phyloP scores from a whole-genome alignment of 495 filamentous ascomycete species.

The Neurospora africana region DNA sequence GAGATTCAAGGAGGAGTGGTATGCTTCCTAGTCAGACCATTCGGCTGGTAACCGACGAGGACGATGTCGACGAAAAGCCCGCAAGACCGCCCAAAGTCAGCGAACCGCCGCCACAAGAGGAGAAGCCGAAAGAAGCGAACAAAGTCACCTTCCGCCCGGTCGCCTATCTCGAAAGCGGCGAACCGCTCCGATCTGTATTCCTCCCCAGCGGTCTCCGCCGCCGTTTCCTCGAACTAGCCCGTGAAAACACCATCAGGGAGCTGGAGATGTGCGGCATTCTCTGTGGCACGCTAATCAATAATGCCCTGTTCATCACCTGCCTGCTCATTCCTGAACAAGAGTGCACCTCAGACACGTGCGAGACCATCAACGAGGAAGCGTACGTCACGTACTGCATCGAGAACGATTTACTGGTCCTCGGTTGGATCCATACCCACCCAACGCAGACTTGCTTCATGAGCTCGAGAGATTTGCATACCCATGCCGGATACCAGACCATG shows the following conservation, averaged over 20 bases:
- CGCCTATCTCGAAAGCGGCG: conserved; percentile 80
- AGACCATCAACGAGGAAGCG: conserved; percentile 72
- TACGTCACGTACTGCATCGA: conserved; percentile 80
- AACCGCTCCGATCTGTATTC: conserved; percentile 76
- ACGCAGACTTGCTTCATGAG: conserved; percentile 98
- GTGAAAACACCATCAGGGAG: conserved; percentile 64
- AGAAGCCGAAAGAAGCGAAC: conserved; percentile 17
- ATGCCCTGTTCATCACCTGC: conserved; percentile 80
- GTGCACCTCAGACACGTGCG: conserved; percentile 84
- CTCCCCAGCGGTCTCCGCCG: conserved; percentile 64
- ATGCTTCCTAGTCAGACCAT: neutral
- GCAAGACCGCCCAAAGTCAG: neutral
- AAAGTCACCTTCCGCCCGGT: conserved; percentile 66
- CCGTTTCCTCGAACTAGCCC: conserved; percentile 60
- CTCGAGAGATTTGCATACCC: conserved; percentile 85
- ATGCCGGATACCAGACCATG: conserved; percentile 87
- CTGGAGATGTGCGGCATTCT: conserved; percentile 93
- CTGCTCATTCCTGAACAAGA: conserved; percentile 87
- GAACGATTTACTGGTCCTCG: conserved; percentile 78
- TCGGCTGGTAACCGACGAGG: neutral
- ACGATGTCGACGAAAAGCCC: neutral
- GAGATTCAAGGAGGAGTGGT: neutral
- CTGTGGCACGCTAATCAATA: conserved; percentile 81
- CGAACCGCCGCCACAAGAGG: conserved; percentile 14
- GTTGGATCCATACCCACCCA: conserved; percentile 98